Evolutionary conservation across 768 basidiomycete species (phyloP).

Genomic region (Phaeolepiota aurea): DNA sequence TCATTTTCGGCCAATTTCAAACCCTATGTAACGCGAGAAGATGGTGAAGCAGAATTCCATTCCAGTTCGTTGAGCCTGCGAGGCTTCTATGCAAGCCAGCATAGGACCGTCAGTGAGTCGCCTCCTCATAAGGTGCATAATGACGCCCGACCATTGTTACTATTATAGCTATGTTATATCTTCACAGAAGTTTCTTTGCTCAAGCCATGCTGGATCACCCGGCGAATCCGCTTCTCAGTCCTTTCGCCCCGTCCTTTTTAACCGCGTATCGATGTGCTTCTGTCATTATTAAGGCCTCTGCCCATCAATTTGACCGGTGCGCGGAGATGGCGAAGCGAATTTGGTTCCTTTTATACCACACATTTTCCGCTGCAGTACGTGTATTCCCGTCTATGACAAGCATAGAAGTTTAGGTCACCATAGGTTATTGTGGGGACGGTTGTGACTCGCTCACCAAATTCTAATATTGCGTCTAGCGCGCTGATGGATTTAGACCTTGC

Average conservation of each 20-base stretch:
- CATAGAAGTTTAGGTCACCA: constrained; percentile 1
- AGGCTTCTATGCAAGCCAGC: constrained; percentile 48
- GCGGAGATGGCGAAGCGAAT: constrained; percentile 38
- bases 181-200: constrained; percentile 51
- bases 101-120: constrained; percentile 49
- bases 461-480: constrained; percentile 39
- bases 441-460: constrained; percentile 48
- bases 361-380: constrained; percentile 40
- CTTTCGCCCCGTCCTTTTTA: constrained; percentile 48
- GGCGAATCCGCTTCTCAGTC: constrained; percentile 42
- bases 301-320: constrained; percentile 39
- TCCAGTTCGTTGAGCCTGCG: constrained; percentile 42
- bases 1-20: constrained; percentile 37
- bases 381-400: background rate
- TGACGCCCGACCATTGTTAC: background rate
- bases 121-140: background rate
- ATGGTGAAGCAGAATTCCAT: constrained; percentile 38
- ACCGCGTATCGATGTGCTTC: constrained; percentile 46
- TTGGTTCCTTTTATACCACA: constrained; percentile 44
- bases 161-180: constrained; percentile 37
- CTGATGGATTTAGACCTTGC: constrained; percentile 39
- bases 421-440: constrained; percentile 53
- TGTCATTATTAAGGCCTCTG: constrained; percentile 39
- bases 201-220: constrained; percentile 49
- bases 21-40: constrained; percentile 33